Evolutionary conservation across 495 filamentous ascomycete species (phyloP), one percentile per base, ranked within the genome.

Genomic region (Venustampulla echinocandica): DNA sequence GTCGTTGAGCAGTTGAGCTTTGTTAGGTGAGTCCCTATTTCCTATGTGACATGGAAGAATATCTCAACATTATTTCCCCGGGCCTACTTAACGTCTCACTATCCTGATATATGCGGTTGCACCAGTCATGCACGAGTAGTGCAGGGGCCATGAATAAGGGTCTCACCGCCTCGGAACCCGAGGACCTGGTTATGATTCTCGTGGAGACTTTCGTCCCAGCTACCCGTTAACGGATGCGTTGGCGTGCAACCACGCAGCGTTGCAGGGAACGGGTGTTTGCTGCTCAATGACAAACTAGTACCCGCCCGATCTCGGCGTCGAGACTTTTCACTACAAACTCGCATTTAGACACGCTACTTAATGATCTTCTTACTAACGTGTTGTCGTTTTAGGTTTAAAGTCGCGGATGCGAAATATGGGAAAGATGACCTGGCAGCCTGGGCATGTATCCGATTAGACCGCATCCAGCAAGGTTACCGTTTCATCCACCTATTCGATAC

Each of bases 401-500:
- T 96, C 53, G 80, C 85, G 60, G 84, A 95, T 56, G 81, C 90
- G 49, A 81, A 88, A 53, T 60, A 56, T 22, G 79, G 79, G 2
- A 72, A 74, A 47, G 87, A 95, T 53, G 69, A 80, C 38, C 59
- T 93, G 28, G 86, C 85, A 15, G 87, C 81, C 10, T 97, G 90
- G 90, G 79, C 86, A 6, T 94, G 88, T 58, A 79, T 94, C 45
- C 72, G 87, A 15, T 75, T 96, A 0, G 87, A 95, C 64, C 75
- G 86, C 13, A 62, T 95, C 43, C 75, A 78, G 37, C 59, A 72
- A 28, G 90, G 90, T 1, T 84, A 84, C 51, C 73, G 87, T 13
- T 79, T 95, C 46, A 65, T 97, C 30, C 82, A 80, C 42, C 63
- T 97, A 21, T 62, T 80, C 25, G 78, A 90, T 58, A 65, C 63